These are phyloP conservation scores for Kluyveromyces marxianus DNA, from an alignment of 1,139 yeast genomes.

Conservation along the genomic window DNA sequence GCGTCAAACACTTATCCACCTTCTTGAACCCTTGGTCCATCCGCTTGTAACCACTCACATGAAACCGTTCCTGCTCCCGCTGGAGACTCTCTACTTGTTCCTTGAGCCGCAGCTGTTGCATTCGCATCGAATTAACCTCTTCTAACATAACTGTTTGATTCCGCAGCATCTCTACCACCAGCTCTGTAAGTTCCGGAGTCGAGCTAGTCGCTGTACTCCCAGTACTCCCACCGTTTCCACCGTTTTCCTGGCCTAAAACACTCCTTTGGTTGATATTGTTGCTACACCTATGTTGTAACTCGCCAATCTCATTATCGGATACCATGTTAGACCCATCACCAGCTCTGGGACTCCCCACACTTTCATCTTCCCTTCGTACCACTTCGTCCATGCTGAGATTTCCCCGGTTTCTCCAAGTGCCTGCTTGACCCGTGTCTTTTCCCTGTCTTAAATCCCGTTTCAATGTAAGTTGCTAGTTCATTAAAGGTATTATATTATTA, in stretches of 20 bases:
- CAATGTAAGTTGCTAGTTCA: no score
- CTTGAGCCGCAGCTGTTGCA: constrained; percentile 13
- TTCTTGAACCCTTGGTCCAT: constrained; percentile 19
- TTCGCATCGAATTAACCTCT: constrained; percentile 9
- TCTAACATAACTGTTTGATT: constrained; percentile 8
- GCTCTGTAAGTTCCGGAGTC: background rate
- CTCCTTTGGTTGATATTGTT: no score
- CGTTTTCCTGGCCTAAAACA: no score
- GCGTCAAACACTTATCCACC: constrained; percentile 16
- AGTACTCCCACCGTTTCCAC: background rate
- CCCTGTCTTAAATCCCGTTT: no score
- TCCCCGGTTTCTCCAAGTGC: no score
- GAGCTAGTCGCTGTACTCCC: background rate
- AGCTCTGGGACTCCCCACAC: no score
- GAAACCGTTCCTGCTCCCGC: constrained; percentile 31
- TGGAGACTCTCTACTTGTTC: constrained; percentile 20
- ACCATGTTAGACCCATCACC: no score
- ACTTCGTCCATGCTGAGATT: background rate
- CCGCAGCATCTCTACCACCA: constrained; percentile 1
- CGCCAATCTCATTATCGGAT: no score
- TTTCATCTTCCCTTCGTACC: no score
- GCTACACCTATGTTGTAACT: no score
- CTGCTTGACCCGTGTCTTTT: no score
- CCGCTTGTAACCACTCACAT: constrained; percentile 13
- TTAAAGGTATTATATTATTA: no score